A percentile compares a stretch with the other conserved stretches of the same genome.
Conservation (phyloP, 768 basidiomycete species). For the Boletus reticuloceps region DNA sequence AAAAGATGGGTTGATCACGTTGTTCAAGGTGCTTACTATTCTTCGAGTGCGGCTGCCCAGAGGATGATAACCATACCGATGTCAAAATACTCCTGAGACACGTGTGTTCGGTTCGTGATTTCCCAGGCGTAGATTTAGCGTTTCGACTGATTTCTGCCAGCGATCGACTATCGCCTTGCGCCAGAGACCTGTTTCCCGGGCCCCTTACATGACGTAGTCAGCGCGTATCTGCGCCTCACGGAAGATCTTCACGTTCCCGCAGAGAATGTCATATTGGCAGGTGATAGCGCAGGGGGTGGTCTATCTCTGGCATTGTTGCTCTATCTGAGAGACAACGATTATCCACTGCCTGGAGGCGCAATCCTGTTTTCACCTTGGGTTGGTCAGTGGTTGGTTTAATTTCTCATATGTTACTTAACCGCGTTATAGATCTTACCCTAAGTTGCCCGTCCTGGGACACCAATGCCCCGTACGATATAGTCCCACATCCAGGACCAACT, state of each 20-base stretch:
- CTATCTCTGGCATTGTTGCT: slow-evolving; percentile 81
- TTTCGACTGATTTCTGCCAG: slow-evolving; percentile 34
- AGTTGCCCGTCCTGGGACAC: slow-evolving; percentile 99
- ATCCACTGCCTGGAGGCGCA: slow-evolving; percentile 79
- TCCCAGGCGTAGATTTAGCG: too few relatives aligned
- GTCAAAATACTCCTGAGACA: slow-evolving; percentile 82
- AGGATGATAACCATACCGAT: slow-evolving; percentile 87
- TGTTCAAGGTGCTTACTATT: slow-evolving; percentile 80
- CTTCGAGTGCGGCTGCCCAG: slow-evolving; percentile 88
- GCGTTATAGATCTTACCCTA: slow-evolving; percentile 77
- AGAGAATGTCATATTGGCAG: slow-evolving; percentile 84
- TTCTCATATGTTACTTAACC: slow-evolving; percentile 8
- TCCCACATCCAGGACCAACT: slow-evolving; percentile 65
- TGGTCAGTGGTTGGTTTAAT: slow-evolving; percentile 50
- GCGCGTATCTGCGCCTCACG: slow-evolving; percentile 80
- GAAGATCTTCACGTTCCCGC: slow-evolving; percentile 89
- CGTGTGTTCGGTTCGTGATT: slow-evolving; percentile 74
- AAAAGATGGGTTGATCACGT: slow-evolving; percentile 1
- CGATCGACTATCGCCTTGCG: slow-evolving; percentile 92
- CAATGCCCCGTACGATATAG: slow-evolving; percentile 83
- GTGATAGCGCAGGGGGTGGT: slow-evolving; percentile 94
- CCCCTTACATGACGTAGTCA: slow-evolving; percentile 81
- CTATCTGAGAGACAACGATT: slow-evolving; percentile 92
- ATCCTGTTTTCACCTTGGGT: slow-evolving; percentile 96
- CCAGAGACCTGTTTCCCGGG: slow-evolving; percentile 95